Conservation (phyloP, 306 rosid species). For the Heteromeles arbutifolia region DNA sequence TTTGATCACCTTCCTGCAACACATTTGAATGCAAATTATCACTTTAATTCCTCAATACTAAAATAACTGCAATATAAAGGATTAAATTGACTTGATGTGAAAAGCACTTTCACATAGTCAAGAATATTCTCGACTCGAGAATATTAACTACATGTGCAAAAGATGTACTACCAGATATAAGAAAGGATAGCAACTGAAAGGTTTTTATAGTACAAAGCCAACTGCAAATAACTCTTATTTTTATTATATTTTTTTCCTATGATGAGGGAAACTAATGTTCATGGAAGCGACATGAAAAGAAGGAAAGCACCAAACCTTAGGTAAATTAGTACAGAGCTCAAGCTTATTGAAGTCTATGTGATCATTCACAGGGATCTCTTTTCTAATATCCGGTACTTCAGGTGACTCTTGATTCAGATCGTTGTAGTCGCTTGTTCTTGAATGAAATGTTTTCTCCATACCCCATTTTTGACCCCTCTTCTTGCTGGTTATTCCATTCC, state of each 20-base stretch:
- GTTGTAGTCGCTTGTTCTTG: constrained; percentile 32
- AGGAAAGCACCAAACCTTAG: constrained; percentile 52
- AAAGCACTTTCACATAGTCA: no score
- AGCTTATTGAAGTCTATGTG: constrained; percentile 60
- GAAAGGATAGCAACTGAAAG: not conserved
- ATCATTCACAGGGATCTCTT: constrained; percentile 21
- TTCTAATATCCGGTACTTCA: constrained; percentile 25
- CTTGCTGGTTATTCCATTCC: constrained; percentile 94
- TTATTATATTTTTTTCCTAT: not conserved
- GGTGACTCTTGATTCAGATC: constrained; percentile 30
- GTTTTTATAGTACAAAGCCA: not conserved
- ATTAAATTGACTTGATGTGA: not conserved
- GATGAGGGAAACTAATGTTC: not conserved
- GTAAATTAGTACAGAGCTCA: constrained; percentile 45
- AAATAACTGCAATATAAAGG: not conserved
- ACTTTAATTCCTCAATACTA: not conserved
- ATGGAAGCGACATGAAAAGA: not conserved
- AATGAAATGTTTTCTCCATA: constrained; percentile 46
- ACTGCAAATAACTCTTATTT: not conserved
- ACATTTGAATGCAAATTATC: constrained; percentile 10
- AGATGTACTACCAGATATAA: not conserved
- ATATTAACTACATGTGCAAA: not conserved
- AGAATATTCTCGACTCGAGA: not conserved
- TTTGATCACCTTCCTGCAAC: constrained; percentile 62
- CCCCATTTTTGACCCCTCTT: constrained; percentile 96